Conservation (phyloP, 148 eudicot genomes). For the Fagopyrum homotropicum region DNA sequence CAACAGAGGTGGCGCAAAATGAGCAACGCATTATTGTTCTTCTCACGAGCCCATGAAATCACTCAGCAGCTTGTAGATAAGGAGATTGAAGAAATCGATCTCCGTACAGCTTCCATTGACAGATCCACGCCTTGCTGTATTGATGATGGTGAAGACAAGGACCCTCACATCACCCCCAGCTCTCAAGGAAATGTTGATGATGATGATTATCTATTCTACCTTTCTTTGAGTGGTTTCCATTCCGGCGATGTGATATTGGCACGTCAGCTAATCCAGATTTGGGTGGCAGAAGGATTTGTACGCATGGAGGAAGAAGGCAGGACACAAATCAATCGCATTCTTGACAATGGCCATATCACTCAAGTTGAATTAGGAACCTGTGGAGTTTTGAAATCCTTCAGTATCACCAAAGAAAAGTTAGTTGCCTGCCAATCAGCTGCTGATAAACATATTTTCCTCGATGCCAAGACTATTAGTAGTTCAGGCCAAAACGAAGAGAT, state of each 20-base stretch:
- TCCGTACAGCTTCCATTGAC: not conserved
- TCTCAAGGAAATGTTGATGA: not conserved
- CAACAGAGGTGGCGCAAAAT: slow-evolving; percentile 15
- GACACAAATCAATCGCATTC: slow-evolving; percentile 13
- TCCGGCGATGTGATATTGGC: not conserved
- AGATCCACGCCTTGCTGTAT: not conserved
- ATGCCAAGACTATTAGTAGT: not conserved
- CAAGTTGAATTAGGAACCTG: not conserved
- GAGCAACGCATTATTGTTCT: slow-evolving; percentile 4
- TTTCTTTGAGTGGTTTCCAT: slow-evolving; percentile 19
- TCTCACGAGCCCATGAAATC: not conserved
- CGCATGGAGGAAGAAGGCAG: slow-evolving; percentile 18
- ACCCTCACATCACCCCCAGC: not conserved
- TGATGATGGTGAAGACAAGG: slow-evolving; percentile 1
- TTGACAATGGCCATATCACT: not conserved
- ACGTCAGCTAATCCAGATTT: slow-evolving; percentile 21
- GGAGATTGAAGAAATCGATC: slow-evolving; percentile 3
- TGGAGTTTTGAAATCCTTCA: slow-evolving; percentile 15
- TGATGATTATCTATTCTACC: slow-evolving; percentile 6
- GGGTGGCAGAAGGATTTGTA: slow-evolving; percentile 25
- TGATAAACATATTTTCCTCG: not conserved
- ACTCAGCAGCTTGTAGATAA: not conserved
- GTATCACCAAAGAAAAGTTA: not conserved
- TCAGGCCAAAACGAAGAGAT: not conserved
- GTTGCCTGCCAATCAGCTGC: not conserved